These are phyloP conservation scores for Annulohypoxylon bovei DNA, from an alignment of 495 filamentous ascomycete genomes.

Conservation along the genomic window DNA sequence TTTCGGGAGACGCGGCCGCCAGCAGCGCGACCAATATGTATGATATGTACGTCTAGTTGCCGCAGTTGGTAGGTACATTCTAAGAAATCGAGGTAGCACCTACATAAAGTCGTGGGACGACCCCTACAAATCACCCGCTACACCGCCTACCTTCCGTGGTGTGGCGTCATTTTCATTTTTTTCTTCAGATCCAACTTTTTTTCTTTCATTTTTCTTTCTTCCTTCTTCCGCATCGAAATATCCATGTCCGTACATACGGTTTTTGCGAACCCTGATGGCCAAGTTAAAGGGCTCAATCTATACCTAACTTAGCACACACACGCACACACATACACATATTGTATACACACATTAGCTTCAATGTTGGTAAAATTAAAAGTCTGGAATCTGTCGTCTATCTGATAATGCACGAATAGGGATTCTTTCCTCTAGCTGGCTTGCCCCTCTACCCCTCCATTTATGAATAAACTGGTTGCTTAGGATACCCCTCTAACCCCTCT, in stretches of 20 bases:
- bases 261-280: constrained; percentile 26
- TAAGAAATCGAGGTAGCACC: background rate
- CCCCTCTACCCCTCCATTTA: constrained; percentile 11
- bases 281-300: constrained; percentile 17
- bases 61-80: constrained; percentile 24
- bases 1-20: constrained; percentile 26
- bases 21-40: constrained; percentile 8
- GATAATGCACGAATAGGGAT: constrained; percentile 39
- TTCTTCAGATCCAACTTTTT: constrained; percentile 20
- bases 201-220: constrained; percentile 1
- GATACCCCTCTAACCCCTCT: constrained; percentile 20
- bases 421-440: constrained; percentile 2
- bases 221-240: constrained; percentile 8
- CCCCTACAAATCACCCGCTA: constrained; percentile 29
- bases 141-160: constrained; percentile 35
- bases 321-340: constrained; percentile 1
- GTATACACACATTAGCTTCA: background rate
- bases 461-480: constrained; percentile 25
- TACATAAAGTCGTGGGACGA: background rate
- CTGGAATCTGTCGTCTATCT: background rate
- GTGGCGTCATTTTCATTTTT: constrained; percentile 35
- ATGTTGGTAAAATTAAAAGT: constrained; percentile 10
- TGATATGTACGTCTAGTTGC: background rate
- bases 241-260: constrained; percentile 24
- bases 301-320: background rate